phyloP scores from a whole-genome alignment of 1,284 basidiomycete species.

The Moniliella sp. region DNA sequence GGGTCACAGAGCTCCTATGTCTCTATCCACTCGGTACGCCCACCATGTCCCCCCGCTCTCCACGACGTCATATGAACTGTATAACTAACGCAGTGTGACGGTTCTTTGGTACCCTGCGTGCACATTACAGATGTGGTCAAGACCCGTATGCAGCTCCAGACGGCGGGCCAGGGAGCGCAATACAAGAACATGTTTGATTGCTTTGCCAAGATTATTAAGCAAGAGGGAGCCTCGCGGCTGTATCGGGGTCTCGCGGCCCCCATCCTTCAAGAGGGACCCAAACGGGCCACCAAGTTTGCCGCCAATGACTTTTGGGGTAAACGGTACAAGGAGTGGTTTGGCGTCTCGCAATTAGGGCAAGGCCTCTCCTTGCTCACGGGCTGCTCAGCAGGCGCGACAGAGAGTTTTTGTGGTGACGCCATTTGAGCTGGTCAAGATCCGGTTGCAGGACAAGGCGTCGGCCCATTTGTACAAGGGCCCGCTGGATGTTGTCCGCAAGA shows the following conservation, averaged over 20 bases:
- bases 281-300: constrained; percentile 82
- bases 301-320: constrained; percentile 49
- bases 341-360: constrained; percentile 67
- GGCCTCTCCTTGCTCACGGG: constrained; percentile 67
- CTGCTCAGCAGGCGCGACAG: constrained; percentile 78
- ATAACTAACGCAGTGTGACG: not conserved
- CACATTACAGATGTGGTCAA: constrained; percentile 67
- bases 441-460: constrained; percentile 44
- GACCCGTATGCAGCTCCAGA: constrained; percentile 87
- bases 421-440: constrained; percentile 88
- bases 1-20: constrained; percentile 59
- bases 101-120: constrained; percentile 34
- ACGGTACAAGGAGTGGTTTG: constrained; percentile 37
- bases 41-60: too few species aligned
- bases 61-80: too few species aligned
- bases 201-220: constrained; percentile 52
- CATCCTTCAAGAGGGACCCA: constrained; percentile 82
- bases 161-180: constrained; percentile 43
- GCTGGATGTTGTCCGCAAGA: constrained; percentile 60
- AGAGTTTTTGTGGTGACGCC: constrained; percentile 73
- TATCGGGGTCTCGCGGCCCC: constrained; percentile 89
- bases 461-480: constrained; percentile 46
- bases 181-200: constrained; percentile 53
- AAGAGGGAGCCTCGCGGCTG: constrained; percentile 60
- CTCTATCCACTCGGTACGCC: constrained; percentile 84